Base-by-base conservation (phyloP, 2,329 filamentous ascomycete genomes). In the Paecilomyces sp. region DNA sequence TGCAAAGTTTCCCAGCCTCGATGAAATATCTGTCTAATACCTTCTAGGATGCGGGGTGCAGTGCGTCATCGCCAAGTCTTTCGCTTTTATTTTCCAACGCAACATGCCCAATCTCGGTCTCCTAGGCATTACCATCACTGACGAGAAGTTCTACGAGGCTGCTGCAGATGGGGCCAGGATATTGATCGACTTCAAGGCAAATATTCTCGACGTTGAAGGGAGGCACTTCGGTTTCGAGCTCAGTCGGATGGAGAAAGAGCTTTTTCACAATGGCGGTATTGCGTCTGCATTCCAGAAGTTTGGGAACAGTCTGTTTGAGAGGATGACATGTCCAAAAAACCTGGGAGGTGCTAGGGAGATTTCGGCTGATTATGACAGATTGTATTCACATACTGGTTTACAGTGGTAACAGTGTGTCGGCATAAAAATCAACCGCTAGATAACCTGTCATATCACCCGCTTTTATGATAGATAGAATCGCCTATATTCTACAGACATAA, bases 21-120 rank as follows among this genome's bases (percentile, higher is more conserved):
- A 33, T 12, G 7, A 9, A 33, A 12, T 56, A 13, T 24, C 15
- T 12, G 11, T 36, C 15, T 33, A n/a, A 59, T 41, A 11, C n/a
- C 9, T 55, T 41, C 25, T 22, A 65, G 68, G 71, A 12, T 63
- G 57, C 28, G 75, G 74, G 1, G 70, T 80, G 1, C 61, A 76
- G 62, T 77, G 74, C 57, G 76, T 81, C 0, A 79, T 81, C 57
- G 78, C 77, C 0, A 65, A 71, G 54, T 77, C 74, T 0, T 81
- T 79, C 59, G 73, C 76, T 0, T 81, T 80, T 65, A 81, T 81
- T 60, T 80, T 77, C 58, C 69, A 69, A 6, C 72, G 77, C 1
- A 81, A 81, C 63, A 74, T 77, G 68, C 76, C 79, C 0, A 78
- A 70, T 36, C 65, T 81, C 0, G 79, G 79, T 0, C 71, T 81